A percentile compares a stretch with the other conserved stretches of the same genome.
Conservation (phyloP, 2,329 filamentous ascomycete genomes). For the Ophiostoma angusticollis region DNA sequence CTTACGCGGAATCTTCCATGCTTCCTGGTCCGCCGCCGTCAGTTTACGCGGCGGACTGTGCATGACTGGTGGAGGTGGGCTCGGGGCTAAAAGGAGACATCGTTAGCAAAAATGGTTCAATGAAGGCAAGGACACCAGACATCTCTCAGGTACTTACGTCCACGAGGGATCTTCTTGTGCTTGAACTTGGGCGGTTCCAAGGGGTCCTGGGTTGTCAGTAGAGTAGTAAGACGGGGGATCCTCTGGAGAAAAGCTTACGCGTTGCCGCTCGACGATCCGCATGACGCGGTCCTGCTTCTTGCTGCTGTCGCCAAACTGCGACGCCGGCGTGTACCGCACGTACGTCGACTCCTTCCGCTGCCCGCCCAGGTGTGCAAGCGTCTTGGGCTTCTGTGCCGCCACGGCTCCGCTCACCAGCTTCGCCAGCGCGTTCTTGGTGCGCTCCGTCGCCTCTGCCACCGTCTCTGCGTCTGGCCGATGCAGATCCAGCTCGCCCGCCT, state of each 20-base stretch:
- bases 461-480: constrained; percentile 75
- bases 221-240: not conserved
- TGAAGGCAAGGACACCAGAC: not conserved
- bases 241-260: constrained; percentile 20
- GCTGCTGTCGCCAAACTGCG: constrained; percentile 83
- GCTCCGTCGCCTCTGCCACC: constrained; percentile 71
- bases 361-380: constrained; percentile 57
- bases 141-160: constrained; percentile 9
- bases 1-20: constrained; percentile 65
- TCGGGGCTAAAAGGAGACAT: constrained; percentile 40
- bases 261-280: constrained; percentile 92
- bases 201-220: constrained; percentile 43
- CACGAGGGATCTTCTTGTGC: constrained; percentile 88
- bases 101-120: not conserved
- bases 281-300: constrained; percentile 92
- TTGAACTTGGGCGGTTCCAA: constrained; percentile 98
- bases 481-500: constrained; percentile 82
- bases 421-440: constrained; percentile 76
- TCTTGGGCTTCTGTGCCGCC: constrained; percentile 90
- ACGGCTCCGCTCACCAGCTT: constrained; percentile 74
- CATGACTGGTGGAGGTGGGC: constrained; percentile 85
- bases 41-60: constrained; percentile 89
- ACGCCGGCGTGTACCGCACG: constrained; percentile 88
- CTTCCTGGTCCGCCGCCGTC: constrained; percentile 92
- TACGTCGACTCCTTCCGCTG: constrained; percentile 76